phyloP scores from a whole-genome alignment of 208 protist species.

The Trichomonas vaginalis region DNA sequence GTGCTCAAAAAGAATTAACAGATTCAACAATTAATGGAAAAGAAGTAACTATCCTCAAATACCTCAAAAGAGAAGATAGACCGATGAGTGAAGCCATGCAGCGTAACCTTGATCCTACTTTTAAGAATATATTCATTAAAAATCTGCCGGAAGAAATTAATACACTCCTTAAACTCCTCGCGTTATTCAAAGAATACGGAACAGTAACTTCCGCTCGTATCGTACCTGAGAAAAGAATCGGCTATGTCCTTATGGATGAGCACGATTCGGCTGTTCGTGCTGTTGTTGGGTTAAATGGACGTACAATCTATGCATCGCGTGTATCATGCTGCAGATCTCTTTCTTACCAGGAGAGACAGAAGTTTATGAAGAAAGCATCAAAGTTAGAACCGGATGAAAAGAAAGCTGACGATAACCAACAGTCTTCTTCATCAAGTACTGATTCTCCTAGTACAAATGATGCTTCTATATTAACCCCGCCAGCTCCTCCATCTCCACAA shows the following conservation, averaged over 20 bases:
- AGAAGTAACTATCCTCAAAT: background rate
- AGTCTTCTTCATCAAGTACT: background rate
- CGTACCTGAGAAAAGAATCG: background rate
- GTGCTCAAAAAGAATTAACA: background rate
- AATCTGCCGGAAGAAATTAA: background rate
- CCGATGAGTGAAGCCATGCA: background rate
- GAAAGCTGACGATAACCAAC: background rate
- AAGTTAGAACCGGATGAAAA: background rate
- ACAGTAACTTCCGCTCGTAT: background rate
- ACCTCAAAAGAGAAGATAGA: background rate
- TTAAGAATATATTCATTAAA: background rate
- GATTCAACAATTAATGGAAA: background rate
- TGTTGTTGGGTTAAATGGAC: background rate
- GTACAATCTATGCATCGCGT: background rate
- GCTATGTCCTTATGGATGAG: background rate
- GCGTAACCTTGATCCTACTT: background rate
- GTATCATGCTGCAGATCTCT: background rate
- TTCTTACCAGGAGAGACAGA: background rate
- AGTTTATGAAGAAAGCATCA: background rate
- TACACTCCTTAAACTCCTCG: background rate
- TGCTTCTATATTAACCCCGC: background rate
- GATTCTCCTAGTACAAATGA: background rate
- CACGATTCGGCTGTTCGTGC: background rate
- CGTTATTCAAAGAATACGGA: background rate
- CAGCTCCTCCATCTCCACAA: too few species aligned